Percentiles rank a stretch among this genome's conserved stretches.
Evolutionary conservation across 805 yeast species (phyloP).

Genomic region (Sungouiozyma intestinalis): DNA sequence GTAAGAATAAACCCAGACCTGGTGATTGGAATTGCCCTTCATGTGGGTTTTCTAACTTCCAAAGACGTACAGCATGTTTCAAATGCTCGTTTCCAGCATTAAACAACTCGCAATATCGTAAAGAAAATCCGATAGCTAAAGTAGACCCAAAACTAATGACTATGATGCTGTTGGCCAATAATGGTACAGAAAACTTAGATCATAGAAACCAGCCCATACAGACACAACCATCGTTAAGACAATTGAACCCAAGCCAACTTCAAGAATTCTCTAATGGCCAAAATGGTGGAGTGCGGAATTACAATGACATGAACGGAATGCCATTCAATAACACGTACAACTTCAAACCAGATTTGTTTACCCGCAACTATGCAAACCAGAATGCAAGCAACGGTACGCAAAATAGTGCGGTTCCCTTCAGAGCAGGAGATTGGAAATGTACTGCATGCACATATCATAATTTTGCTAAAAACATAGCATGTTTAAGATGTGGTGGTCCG

Average conservation of each 20-base stretch:
- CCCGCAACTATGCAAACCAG: constrained; percentile 4
- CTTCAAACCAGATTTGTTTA: constrained; percentile 3
- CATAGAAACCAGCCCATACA: neutral
- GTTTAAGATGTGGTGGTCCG: constrained; percentile 82
- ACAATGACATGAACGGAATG: constrained; percentile 3
- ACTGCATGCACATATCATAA: constrained; percentile 75
- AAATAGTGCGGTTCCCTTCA: constrained; percentile 54
- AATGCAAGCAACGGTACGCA: constrained; percentile 6
- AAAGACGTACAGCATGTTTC: constrained; percentile 87
- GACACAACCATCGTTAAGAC: neutral
- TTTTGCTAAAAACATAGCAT: constrained; percentile 80
- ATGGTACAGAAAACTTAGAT: neutral
- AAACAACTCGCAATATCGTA: neutral
- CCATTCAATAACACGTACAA: constrained; percentile 4
- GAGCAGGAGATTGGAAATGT: constrained; percentile 98
- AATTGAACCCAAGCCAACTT: neutral
- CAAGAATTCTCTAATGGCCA: neutral
- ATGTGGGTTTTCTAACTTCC: constrained; percentile 91
- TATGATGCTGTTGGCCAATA: neutral
- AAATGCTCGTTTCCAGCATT: constrained; percentile 78
- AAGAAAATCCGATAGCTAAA: neutral
- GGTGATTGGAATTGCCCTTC: constrained; percentile 98
- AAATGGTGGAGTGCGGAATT: constrained; percentile 1
- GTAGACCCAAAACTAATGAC: neutral
- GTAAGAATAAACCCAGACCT: constrained; percentile 83